Percentiles rank a stretch among this genome's conserved stretches.
These are phyloP conservation scores for Chalciporus chontae DNA, from an alignment of 768 basidiomycete species.

Conservation along the genomic window DNA sequence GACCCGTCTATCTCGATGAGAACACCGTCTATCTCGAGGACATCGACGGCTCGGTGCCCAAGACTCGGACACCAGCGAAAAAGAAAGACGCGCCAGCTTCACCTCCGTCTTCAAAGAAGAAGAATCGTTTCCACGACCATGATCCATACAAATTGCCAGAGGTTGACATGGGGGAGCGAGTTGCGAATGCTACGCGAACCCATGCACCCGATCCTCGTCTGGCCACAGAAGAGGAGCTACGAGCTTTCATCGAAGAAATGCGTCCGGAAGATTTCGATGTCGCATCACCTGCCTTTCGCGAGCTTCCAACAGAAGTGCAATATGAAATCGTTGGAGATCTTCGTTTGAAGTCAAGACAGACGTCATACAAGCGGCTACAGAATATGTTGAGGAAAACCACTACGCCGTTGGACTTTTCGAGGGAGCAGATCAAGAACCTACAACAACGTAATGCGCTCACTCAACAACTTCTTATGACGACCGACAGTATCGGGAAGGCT, in stretches of 20 bases:
- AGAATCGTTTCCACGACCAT: slow-evolving; percentile 65
- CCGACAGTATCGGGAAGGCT: slow-evolving; percentile 88
- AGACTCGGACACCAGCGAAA: slow-evolving; percentile 49
- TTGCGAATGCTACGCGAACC: slow-evolving; percentile 59
- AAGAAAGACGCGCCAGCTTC: slow-evolving; percentile 26
- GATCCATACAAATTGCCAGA: slow-evolving; percentile 95
- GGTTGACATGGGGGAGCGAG: slow-evolving; percentile 60
- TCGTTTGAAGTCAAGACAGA: slow-evolving; percentile 90
- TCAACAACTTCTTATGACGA: slow-evolving; percentile 88
- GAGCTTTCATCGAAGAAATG: slow-evolving; percentile 93
- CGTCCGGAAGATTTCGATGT: slow-evolving; percentile 94
- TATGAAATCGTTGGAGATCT: slow-evolving; percentile 98
- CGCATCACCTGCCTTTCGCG: slow-evolving; percentile 82
- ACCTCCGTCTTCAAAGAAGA: slow-evolving; percentile 53
- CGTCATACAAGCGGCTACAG: slow-evolving; percentile 86
- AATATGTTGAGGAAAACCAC: slow-evolving; percentile 78
- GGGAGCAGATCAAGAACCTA: slow-evolving; percentile 90
- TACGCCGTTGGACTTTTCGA: slow-evolving; percentile 93
- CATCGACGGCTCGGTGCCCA: slow-evolving; percentile 50
- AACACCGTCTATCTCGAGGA: slow-evolving; percentile 89
- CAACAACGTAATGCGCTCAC: slow-evolving; percentile 87
- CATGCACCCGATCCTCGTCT: slow-evolving; percentile 81
- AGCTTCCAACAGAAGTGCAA: slow-evolving; percentile 92
- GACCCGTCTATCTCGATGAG: slow-evolving; percentile 57
- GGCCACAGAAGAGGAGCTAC: slow-evolving; percentile 94